Conservation (phyloP, 805 yeast genomes). For the Debaryomyces hansenii region DNA sequence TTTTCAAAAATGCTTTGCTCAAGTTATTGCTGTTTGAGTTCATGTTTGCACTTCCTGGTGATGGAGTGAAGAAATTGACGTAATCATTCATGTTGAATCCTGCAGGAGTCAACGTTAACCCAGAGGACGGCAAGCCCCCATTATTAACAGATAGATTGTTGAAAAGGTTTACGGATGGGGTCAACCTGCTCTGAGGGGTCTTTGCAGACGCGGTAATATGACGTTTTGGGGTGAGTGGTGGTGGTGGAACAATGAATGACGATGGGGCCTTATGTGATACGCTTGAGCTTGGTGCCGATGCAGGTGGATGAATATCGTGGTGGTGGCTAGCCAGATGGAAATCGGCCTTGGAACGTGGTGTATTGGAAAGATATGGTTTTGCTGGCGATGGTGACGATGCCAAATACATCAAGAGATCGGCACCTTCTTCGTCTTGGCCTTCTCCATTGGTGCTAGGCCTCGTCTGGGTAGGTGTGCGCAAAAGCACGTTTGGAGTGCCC, state of each 20-base stretch:
- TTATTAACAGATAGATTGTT: conserved; percentile 18
- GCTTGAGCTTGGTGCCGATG: conserved; percentile 18
- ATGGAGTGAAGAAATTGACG: conserved; percentile 75
- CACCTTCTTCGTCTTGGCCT: conserved; percentile 62
- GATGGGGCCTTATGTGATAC: conserved; percentile 1
- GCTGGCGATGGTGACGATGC: conserved; percentile 83
- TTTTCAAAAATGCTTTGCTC: conserved; percentile 30
- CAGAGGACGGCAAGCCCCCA: conserved; percentile 41
- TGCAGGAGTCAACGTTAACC: conserved; percentile 53
- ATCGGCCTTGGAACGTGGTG: conserved; percentile 23
- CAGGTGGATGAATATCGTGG: conserved; percentile 16
- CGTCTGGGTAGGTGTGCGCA: conserved; percentile 41
- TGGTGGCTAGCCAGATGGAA: conserved; percentile 1
- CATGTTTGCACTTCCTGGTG: conserved; percentile 41
- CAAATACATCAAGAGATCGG: conserved; percentile 74
- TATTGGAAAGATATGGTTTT: conserved; percentile 32
- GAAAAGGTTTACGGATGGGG: conserved; percentile 38
- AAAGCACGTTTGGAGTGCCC: conserved; percentile 11
- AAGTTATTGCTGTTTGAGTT: conserved; percentile 8
- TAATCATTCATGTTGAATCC: conserved; percentile 83
- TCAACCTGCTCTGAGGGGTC: conserved; percentile 43
- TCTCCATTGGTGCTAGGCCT: conserved; percentile 16
- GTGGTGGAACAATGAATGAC: conserved; percentile 39
- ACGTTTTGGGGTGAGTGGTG: conserved; percentile 46
- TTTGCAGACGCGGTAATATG: conserved; percentile 22